phyloP scores from a whole-genome alignment of 805 yeast genomes.

The Spathaspora girioi region DNA sequence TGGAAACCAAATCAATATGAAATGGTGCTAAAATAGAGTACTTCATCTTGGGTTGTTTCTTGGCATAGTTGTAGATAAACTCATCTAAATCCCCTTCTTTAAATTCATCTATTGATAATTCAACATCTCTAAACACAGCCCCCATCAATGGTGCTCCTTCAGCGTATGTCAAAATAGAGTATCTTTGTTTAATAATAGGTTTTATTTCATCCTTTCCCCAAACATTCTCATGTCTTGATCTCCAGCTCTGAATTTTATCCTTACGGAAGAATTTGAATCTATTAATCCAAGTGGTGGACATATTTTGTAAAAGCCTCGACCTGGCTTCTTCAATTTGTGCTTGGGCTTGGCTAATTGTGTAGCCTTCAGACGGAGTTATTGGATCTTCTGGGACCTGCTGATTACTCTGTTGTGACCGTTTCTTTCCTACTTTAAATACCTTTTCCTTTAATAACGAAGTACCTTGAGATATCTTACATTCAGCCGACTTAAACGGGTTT shows the following conservation, averaged over 20 bases:
- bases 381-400: neutral
- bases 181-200: constrained; percentile 27
- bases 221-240: constrained; percentile 16
- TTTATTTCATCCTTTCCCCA: constrained; percentile 35
- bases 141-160: constrained; percentile 32
- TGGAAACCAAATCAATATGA: constrained; percentile 42
- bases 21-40: constrained; percentile 57
- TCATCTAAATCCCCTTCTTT: constrained; percentile 27
- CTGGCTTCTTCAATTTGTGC: constrained; percentile 23
- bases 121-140: constrained; percentile 25
- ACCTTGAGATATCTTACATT: neutral
- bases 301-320: constrained; percentile 19
- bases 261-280: constrained; percentile 24
- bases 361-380: neutral
- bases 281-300: constrained; percentile 32
- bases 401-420: neutral
- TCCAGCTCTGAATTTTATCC: constrained; percentile 23
- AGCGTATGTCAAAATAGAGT: constrained; percentile 30
- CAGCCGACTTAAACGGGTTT: neutral
- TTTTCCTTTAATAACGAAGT: neutral
- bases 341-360: constrained; percentile 22
- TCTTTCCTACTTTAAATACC: neutral
- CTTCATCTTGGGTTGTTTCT: constrained; percentile 50
- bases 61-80: constrained; percentile 31
- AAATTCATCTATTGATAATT: constrained; percentile 25